Percentiles rank a stretch among this genome's conserved stretches.
Conservation (phyloP, 371 early-diverging fungal genomes). For the Mucor lusitanicus region DNA sequence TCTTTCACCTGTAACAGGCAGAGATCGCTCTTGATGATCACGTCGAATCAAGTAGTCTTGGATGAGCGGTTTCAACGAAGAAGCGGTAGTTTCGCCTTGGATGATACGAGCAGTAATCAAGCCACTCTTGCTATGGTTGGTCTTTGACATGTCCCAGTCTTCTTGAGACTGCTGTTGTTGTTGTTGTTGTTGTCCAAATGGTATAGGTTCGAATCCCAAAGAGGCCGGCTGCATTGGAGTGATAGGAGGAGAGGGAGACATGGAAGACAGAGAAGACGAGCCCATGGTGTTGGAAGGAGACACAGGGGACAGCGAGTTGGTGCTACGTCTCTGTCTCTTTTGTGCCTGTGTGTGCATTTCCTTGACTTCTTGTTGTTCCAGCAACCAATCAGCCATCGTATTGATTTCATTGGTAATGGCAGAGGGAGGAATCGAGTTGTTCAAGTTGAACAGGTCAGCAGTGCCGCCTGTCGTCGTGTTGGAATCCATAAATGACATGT, state of each 20-base stretch:
- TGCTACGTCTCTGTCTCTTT: constrained; percentile 26
- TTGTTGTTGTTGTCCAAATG: constrained; percentile 5
- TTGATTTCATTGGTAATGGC: constrained; percentile 21
- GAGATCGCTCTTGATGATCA: constrained; percentile 55
- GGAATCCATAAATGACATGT: constrained; percentile 36
- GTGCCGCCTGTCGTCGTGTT: too few species aligned
- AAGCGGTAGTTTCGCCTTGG: constrained; percentile 8
- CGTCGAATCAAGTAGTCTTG: constrained; percentile 43
- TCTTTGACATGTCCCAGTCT: constrained; percentile 4
- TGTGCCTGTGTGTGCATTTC: constrained; percentile 13
- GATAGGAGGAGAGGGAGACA: constrained; percentile 41
- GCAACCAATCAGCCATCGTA: constrained; percentile 24
- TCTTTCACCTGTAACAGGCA: constrained; percentile 69
- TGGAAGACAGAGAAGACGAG: constrained; percentile 19
- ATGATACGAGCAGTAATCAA: constrained; percentile 15
- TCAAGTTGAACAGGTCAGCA: constrained; percentile 14
- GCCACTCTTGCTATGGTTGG: constrained; percentile 5
- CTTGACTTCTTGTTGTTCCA: constrained; percentile 21
- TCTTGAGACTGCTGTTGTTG: background rate
- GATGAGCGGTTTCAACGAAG: constrained; percentile 38
- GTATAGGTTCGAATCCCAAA: constrained; percentile 22
- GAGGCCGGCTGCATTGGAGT: constrained; percentile 34
- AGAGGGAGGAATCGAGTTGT: constrained; percentile 10
- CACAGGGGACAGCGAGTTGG: constrained; percentile 17
- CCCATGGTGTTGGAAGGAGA: constrained; percentile 19